Percentiles rank a stretch among this genome's conserved stretches.
phyloP scores from a whole-genome alignment of 1,284 basidiomycete species.

The Coniferiporia weirii region DNA sequence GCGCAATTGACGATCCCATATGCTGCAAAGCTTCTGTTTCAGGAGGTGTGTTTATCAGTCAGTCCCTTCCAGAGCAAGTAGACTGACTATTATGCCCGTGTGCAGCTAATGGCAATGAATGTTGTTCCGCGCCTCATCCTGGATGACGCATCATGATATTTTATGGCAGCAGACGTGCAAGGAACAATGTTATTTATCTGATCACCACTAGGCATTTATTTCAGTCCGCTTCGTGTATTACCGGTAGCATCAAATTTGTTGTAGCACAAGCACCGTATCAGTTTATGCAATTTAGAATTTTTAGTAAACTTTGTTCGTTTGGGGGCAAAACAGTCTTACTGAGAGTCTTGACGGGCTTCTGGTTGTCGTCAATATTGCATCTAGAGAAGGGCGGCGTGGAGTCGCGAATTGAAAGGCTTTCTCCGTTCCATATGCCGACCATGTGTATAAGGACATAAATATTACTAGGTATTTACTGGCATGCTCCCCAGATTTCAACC shows the following conservation, averaged over 20 bases:
- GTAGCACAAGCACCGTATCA: background rate
- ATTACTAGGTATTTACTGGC: too few species aligned
- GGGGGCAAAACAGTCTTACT: background rate
- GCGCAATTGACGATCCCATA: conserved; percentile 97
- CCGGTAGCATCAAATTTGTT: background rate
- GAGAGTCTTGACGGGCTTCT: too few species aligned
- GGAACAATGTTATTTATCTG: background rate
- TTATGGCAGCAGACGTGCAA: background rate
- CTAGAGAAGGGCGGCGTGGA: too few species aligned
- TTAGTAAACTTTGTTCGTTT: background rate
- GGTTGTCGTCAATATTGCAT: too few species aligned
- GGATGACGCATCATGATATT: conserved; percentile 61
- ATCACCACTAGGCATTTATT: background rate
- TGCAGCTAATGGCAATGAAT: conserved; percentile 91
- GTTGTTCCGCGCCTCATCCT: conserved; percentile 82
- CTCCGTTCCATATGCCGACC: too few species aligned
- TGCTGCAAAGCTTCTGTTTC: conserved; percentile 94
- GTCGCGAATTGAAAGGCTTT: too few species aligned
- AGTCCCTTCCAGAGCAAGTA: background rate
- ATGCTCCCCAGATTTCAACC: too few species aligned
- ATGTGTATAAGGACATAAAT: too few species aligned
- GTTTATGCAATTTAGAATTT: background rate
- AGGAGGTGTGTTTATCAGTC: conserved; percentile 64
- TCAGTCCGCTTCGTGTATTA: background rate
- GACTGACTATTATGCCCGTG: background rate